Base-by-base conservation (phyloP, 306 rosid species). In the Albizia julibrissin region DNA sequence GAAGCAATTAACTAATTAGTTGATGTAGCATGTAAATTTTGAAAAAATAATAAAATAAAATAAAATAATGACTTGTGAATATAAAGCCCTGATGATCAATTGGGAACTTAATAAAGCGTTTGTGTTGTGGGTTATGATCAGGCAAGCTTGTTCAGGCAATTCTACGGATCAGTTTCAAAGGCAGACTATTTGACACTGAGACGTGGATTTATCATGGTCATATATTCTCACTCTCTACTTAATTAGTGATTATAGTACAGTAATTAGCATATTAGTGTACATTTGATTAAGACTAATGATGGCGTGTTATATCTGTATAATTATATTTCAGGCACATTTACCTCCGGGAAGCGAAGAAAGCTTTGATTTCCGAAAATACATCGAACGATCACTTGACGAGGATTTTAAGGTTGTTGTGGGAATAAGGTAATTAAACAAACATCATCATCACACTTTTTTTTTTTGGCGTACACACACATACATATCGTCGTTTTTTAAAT, bases 111-210 rank as follows among this genome's bases (percentile, higher is more conserved):
- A 3, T 46, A 3, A 46, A 46, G 21, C 19, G 6, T 8, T 56
- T 56, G 62, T 21, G 12, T 10, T 66, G 14, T 31, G 42, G 43
- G 8, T 15, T 5, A n/a, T 22, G 31, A 33, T 33, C 85, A 95
- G 99, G 92, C 85, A 76, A 86, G 97, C 82, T 93, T 95, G 89
- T 91, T 93, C 87, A 87, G 99, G 80, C 99, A 95, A 79, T 93
- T 95, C 83, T 47, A 61, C 58, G 86, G 87, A 73, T 91, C 98
- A 26, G 88, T 91, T 66, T 83, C 85, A 11, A 91, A 83, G 86
- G 90, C 81, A 81, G 99, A 95, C 80, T 95, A 95, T 88, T 40
- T 87, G 81, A 80, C 95, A 21, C 70, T 95, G 33, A 89, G 98
- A 21, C 98, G 89, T 85, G 99, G 99, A 83, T 95, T 95, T 80